Conservation (phyloP, 192 early-diverging fungal genomes). For the Pilaira anomala region DNA sequence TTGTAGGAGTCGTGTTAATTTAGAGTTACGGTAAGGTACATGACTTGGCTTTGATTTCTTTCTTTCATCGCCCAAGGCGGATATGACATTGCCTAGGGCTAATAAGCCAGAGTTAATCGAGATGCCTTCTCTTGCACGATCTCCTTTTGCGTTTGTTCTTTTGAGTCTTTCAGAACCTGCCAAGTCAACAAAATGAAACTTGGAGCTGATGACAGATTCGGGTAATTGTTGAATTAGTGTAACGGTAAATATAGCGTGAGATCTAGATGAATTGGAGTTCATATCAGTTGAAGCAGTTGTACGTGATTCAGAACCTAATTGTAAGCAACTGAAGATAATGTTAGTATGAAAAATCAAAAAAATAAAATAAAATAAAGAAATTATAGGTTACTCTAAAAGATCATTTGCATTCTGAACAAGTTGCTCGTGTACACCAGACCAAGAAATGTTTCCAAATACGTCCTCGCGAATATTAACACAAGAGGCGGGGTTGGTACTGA, state of each 20-base stretch:
- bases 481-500: constrained; percentile 54
- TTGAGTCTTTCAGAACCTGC: constrained; percentile 95
- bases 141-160: constrained; percentile 86
- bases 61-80: constrained; percentile 81
- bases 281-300: constrained; percentile 92
- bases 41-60: constrained; percentile 56
- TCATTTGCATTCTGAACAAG: constrained; percentile 62
- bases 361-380: neutral
- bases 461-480: constrained; percentile 71
- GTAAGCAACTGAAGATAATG: constrained; percentile 44
- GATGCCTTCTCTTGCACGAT: constrained; percentile 93
- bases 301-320: constrained; percentile 53
- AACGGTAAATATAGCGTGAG: constrained; percentile 96
- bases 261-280: constrained; percentile 93
- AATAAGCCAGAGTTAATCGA: constrained; percentile 95
- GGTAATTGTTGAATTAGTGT: constrained; percentile 74
- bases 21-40: constrained; percentile 94
- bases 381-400: constrained; percentile 42
- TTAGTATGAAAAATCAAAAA: constrained; percentile 19
- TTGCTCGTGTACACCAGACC: constrained; percentile 80
- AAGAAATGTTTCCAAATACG: constrained; percentile 80
- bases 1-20: constrained; percentile 95
- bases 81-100: constrained; percentile 96
- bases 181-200: constrained; percentile 99
- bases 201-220: constrained; percentile 34